Evolutionary conservation across 331 rosid genomes (phyloP).

Genomic region (Malus hybrid): DNA sequence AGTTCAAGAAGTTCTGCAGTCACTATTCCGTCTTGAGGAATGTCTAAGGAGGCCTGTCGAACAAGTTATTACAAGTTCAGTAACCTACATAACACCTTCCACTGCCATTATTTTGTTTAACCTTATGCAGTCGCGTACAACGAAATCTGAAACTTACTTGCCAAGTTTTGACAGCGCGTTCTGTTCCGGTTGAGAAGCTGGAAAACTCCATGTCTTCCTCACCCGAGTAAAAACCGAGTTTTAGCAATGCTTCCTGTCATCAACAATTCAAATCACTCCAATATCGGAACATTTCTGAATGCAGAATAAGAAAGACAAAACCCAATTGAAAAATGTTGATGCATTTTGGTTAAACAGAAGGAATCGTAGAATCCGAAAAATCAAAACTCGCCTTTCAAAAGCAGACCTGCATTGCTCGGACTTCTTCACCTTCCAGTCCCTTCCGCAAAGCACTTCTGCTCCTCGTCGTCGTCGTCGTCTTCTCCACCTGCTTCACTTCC

Average conservation of each 20-base stretch:
- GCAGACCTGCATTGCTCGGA: constrained; percentile 85
- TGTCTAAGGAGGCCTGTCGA: constrained; percentile 58
- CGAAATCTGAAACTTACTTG: constrained; percentile 55
- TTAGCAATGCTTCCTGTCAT: constrained; percentile 69
- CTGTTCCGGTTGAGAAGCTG: constrained; percentile 81
- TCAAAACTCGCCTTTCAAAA: constrained; percentile 53
- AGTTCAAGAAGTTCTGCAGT: constrained; percentile 68
- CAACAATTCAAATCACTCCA: background rate
- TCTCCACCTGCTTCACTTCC: constrained; percentile 28
- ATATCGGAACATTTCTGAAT: background rate
- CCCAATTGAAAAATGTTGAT: background rate
- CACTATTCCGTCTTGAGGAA: constrained; percentile 81
- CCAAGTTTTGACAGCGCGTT: constrained; percentile 97
- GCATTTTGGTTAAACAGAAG: background rate
- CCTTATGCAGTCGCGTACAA: background rate
- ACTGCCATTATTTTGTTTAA: background rate
- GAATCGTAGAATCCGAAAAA: background rate
- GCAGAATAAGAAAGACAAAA: background rate
- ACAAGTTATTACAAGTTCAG: constrained; percentile 5
- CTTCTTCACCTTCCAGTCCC: constrained; percentile 81
- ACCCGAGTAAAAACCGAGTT: constrained; percentile 81
- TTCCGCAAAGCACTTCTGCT: constrained; percentile 37
- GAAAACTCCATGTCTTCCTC: constrained; percentile 90
- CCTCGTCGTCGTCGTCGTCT: background rate
- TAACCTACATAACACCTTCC: background rate